Evolutionary conservation across 2,329 filamentous ascomycete species (phyloP).

Genomic region (Aspergillus caelatus): DNA sequence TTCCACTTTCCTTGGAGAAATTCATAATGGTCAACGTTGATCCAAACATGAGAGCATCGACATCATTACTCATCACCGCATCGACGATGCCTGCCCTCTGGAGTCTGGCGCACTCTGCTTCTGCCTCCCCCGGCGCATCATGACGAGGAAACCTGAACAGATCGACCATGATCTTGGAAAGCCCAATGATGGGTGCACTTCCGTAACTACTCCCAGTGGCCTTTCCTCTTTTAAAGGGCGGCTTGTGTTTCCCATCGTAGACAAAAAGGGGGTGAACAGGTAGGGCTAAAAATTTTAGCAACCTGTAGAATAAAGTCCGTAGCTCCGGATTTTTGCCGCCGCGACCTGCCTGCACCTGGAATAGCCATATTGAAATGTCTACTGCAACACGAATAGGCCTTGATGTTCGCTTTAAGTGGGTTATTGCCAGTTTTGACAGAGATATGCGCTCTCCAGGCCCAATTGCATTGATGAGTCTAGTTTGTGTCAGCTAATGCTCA

Average conservation of each 20-base stretch:
- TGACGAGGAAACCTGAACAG: slow-evolving; percentile 84
- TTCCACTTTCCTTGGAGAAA: slow-evolving; percentile 74
- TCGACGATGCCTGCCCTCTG: slow-evolving; percentile 84
- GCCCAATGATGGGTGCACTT: slow-evolving; percentile 68
- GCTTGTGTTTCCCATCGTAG: slow-evolving; percentile 85
- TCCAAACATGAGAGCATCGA: slow-evolving; percentile 97
- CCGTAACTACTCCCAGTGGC: slow-evolving; percentile 55
- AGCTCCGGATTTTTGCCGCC: slow-evolving; percentile 89
- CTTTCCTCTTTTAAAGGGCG: slow-evolving; percentile 86
- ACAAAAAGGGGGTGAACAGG: slow-evolving; percentile 88
- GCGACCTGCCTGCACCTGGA: slow-evolving; percentile 82
- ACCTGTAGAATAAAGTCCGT: slow-evolving; percentile 88
- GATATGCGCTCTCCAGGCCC: slow-evolving; percentile 78
- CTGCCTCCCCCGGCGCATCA: slow-evolving; percentile 89
- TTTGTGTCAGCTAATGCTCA: slow-evolving; percentile 16
- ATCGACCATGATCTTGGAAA: slow-evolving; percentile 80
- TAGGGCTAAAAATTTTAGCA: slow-evolving; percentile 73
- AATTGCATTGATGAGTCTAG: slow-evolving; percentile 87
- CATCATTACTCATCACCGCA: slow-evolving; percentile 92
- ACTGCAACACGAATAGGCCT: slow-evolving; percentile 84
- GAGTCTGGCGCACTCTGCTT: slow-evolving; percentile 89
- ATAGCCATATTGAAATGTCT: slow-evolving; percentile 96
- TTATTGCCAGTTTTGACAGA: slow-evolving; percentile 77
- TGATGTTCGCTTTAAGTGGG: slow-evolving; percentile 70
- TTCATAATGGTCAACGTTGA: slow-evolving; percentile 77